Evolutionary conservation across 345 rosid genomes (phyloP).

Genomic region (Balakata baccata): DNA sequence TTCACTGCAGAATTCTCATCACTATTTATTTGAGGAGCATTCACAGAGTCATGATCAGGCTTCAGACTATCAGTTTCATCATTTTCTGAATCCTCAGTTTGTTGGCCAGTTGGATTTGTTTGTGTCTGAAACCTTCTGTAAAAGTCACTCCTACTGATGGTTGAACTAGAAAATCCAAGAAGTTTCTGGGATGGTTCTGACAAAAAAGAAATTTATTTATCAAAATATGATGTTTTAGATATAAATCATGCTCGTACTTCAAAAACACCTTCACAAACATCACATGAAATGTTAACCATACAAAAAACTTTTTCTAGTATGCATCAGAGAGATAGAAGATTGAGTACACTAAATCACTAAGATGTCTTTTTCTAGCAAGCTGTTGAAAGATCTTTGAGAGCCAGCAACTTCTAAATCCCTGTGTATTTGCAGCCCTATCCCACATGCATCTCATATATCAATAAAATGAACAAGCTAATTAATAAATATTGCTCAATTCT

Average conservation of each 20-base stretch:
- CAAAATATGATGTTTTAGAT: background rate
- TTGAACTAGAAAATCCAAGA: conserved; percentile 35
- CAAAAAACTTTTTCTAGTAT: background rate
- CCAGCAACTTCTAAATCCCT: background rate
- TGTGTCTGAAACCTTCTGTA: conserved; percentile 38
- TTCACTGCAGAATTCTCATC: conserved; percentile 34
- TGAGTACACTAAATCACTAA: background rate
- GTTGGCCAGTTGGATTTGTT: conserved; percentile 23
- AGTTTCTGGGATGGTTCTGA: conserved; percentile 32
- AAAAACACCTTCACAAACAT: no score
- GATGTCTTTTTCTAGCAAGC: background rate
- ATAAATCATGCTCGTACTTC: background rate
- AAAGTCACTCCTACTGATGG: conserved; percentile 32
- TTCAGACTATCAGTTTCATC: conserved; percentile 23
- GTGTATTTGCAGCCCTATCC: background rate
- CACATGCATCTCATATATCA: background rate
- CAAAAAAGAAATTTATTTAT: background rate
- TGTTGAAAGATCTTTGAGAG: background rate
- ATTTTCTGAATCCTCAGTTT: conserved; percentile 22
- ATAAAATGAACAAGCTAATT: background rate
- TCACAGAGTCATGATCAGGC: conserved; percentile 21
- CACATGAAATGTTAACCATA: no score
- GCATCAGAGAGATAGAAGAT: background rate
- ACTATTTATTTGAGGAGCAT: conserved; percentile 16
- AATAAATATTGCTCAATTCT: background rate